Percentiles rank a stretch among this genome's conserved stretches.
Conservation (phyloP, 805 yeast genomes). For the Candida ortonii region DNA sequence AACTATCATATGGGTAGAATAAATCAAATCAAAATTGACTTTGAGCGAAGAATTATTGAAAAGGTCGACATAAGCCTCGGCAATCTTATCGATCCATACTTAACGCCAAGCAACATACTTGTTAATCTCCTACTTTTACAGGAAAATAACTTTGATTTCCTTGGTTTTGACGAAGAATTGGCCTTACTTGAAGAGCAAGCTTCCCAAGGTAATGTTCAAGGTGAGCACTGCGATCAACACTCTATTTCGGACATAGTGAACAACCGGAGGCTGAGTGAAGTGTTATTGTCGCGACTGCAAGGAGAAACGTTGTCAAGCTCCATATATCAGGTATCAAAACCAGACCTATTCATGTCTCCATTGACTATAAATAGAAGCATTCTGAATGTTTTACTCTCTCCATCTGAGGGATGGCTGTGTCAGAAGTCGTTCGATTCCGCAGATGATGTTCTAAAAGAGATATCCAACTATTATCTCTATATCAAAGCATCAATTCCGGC, state of each 20-base stretch:
- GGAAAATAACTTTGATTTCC: conserved; percentile 4
- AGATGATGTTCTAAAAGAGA: conserved; percentile 15
- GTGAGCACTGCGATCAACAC: too few relatives aligned
- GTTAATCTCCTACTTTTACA: conserved; percentile 13
- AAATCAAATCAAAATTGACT: conserved; percentile 25
- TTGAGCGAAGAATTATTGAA: conserved; percentile 20
- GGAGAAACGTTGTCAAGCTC: conserved; percentile 9
- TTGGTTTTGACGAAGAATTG: conserved; percentile 9
- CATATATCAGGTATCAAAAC: conserved; percentile 7
- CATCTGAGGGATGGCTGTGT: conserved; percentile 2
- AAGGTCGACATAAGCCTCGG: conserved; percentile 3
- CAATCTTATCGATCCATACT: conserved; percentile 8
- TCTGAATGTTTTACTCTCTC: conserved; percentile 12
- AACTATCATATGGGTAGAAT: conserved; percentile 26
- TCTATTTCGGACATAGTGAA: conserved; percentile 1
- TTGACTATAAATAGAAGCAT: conserved; percentile 12
- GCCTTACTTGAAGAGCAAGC: conserved; percentile 3
- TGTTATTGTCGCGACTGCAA: conserved; percentile 6
- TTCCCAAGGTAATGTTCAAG: conserved; percentile 1
- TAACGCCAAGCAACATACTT: conserved; percentile 11
- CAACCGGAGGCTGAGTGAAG: conserved; percentile 5
- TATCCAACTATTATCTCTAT: conserved; percentile 10
- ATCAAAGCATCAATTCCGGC: conserved; percentile 19
- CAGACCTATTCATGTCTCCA: conserved; percentile 11
- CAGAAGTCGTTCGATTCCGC: conserved; percentile 12